Evolutionary conservation across 1,284 basidiomycete genomes (phyloP), one percentile per base, ranked within the genome.

Genomic region (Ustilago bromivora): DNA sequence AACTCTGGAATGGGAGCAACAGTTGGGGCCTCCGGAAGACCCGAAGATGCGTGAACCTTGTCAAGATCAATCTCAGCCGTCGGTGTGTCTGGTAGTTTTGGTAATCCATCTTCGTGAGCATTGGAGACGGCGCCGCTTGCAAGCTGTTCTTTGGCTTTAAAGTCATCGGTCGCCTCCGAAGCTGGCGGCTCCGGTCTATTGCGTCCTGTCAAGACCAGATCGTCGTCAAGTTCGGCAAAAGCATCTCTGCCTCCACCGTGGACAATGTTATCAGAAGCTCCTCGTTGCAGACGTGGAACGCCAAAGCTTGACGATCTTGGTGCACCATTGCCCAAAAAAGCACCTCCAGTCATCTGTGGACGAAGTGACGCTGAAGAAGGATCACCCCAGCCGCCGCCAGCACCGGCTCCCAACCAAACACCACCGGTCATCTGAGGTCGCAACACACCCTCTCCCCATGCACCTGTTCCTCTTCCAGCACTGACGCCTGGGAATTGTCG

Each of bases 391-490:
- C 72, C 67, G 23, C 75, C 75, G 13, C 70, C 69, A 40, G 67
- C 66, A 28, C 71, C 76, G 12, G 58, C 66, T n/a, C 78, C 82
- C 28, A 80, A 70, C 81, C 81, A 81, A 31, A 76, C 73, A 28
- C 81, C 82, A 13, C 82, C 82, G 8, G 82, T 83, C 71, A 81
- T 71, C 65, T 83, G 82, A 28, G 82, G 82, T 34, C 81, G 64
- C 13, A 83, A 61, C 15, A 80, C 80, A 17, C 76, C 74, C 52
- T 82, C 80, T 5, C 80, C 79, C 77, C 81, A 81, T 15, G 72
- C 71, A 12, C 79, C 79, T 7, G 70, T 78, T 4, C 81, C 81
- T 28, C 67, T 72, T 23, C 69, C 75, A 19, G 72, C 63, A n/a
- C 70, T 64, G 7, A 68, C 69, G 31, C 75, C 82, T 2, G 77